Conservation (phyloP, 345 rosid species). For the Geranium brycei region DNA sequence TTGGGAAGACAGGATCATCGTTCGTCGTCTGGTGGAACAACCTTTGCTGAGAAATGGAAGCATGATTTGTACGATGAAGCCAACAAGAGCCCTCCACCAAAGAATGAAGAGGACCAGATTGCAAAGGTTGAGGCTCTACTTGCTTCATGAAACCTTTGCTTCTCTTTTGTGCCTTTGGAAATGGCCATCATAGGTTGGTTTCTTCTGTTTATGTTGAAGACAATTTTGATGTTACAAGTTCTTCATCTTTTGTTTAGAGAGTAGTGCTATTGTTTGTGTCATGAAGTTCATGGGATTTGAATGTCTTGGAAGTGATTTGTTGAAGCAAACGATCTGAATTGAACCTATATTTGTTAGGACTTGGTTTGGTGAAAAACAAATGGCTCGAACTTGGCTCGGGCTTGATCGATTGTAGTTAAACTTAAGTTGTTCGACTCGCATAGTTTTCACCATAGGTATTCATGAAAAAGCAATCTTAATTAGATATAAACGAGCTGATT, state of each 20-base stretch:
- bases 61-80: conserved; percentile 84
- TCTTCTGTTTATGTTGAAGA: not conserved
- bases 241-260: not conserved
- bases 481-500: too few relatives aligned
- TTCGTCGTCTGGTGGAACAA: conserved; percentile 16
- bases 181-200: not conserved
- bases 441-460: too few relatives aligned
- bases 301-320: too few relatives aligned
- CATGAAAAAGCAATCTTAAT: too few relatives aligned
- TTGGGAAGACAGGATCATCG: conserved; percentile 35
- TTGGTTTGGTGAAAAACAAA: too few relatives aligned
- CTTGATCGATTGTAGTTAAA: too few relatives aligned
- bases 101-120: conserved; percentile 79
- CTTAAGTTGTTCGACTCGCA: too few relatives aligned
- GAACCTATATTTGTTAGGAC: too few relatives aligned
- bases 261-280: not conserved
- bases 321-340: too few relatives aligned
- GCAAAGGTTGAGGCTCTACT: conserved; percentile 85
- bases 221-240: not conserved
- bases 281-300: not conserved
- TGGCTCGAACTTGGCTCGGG: too few relatives aligned
- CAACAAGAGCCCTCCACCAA: conserved; percentile 47
- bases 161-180: too few relatives aligned
- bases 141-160: conserved; percentile 29
- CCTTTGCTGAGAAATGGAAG: conserved; percentile 68